Base-by-base conservation (phyloP, 2,329 filamentous ascomycete species). In the Drechslera avenae region DNA sequence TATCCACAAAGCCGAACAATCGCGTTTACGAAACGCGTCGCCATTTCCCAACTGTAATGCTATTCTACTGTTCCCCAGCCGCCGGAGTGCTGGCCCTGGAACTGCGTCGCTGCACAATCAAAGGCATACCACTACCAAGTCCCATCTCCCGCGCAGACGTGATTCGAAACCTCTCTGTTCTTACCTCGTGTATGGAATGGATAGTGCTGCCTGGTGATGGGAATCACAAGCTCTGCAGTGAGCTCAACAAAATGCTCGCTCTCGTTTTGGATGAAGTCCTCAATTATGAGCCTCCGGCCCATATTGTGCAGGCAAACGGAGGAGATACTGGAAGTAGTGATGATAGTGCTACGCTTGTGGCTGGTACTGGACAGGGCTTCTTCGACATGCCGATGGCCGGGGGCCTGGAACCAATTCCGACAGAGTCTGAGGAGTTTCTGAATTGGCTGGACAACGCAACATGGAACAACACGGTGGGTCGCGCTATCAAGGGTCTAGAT, bases 401-500 rank as follows among this genome's bases (percentile, higher is more conserved):
- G 30, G 70, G 70, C 1, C 61, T 73, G 54, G 70, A 72, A 52
- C 69, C 70, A 12, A 72, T 73, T 26, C 70, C 70, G 6, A 72
- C 64, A 1, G 66, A 71, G 50, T 66, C 66, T 0, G 68, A 71
- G 42, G 66, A 70, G 26, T 72, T 73, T 50, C 44, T 73, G 40
- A 67, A 65, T 31, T 73, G 70, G 70, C 32, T 73, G 43, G 69
- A 73, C 54, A 67, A 71, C 40, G 69, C 68, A n/a, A 69, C 69
- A 14, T 72, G 67, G 68, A 70, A 63, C 41, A 72, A 69, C 42
- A 63, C 62, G 19, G 63, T 69, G 17, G 54, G 56, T 50, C 18
- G 28, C 39, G 14, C 12, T 32, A 13, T 39, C 17, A n/a, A 4
- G 21, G 13, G 10, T 30, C 17, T 1, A 35, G 17, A 19, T 7